Evolutionary conservation across 108 stramenopile genomes (phyloP).

Genomic region (Pinguiococcus pyrenoidosus): DNA sequence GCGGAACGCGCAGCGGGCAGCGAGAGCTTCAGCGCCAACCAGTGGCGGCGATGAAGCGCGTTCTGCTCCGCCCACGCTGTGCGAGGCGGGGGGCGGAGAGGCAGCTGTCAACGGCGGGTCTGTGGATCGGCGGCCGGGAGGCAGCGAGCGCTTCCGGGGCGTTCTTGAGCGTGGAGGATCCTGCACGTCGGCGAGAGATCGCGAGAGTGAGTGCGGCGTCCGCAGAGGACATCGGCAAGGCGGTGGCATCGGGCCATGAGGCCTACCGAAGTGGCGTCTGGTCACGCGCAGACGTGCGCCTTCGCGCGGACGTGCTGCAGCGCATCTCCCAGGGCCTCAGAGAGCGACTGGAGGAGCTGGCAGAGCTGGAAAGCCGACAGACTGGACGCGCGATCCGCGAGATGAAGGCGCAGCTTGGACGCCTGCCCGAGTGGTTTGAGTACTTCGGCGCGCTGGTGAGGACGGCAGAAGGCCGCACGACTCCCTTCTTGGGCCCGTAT

Average conservation of each 20-base stretch:
- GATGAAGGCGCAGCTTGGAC: conserved; percentile 53
- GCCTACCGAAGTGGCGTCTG: conserved; percentile 22
- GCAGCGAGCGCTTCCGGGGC: too few species aligned
- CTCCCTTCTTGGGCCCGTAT: conserved; percentile 4
- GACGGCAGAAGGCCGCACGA: conserved; percentile 1
- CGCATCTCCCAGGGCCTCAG: conserved; percentile 21
- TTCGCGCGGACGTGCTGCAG: conserved; percentile 9
- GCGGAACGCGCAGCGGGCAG: too few species aligned
- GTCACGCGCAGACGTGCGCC: conserved; percentile 1
- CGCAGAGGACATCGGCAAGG: conserved; percentile 14
- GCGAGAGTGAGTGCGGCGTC: too few species aligned
- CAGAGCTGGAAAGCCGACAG: conserved; percentile 31
- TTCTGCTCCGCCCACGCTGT: too few species aligned
- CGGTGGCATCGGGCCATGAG: conserved; percentile 3
- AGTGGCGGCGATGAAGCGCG: too few species aligned
- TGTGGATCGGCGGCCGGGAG: too few species aligned
- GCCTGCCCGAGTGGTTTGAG: conserved; percentile 36
- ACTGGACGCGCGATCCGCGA: conserved; percentile 63
- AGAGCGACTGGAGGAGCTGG: conserved; percentile 7
- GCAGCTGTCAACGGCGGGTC: too few species aligned
- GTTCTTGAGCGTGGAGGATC: too few species aligned
- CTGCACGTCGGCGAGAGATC: too few species aligned
- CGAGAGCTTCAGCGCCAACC: too few species aligned
- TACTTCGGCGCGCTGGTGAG: conserved; percentile 39
- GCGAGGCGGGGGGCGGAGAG: too few species aligned